Base-by-base conservation (phyloP, 2,329 filamentous ascomycete genomes). In the Apiospora koreana region DNA sequence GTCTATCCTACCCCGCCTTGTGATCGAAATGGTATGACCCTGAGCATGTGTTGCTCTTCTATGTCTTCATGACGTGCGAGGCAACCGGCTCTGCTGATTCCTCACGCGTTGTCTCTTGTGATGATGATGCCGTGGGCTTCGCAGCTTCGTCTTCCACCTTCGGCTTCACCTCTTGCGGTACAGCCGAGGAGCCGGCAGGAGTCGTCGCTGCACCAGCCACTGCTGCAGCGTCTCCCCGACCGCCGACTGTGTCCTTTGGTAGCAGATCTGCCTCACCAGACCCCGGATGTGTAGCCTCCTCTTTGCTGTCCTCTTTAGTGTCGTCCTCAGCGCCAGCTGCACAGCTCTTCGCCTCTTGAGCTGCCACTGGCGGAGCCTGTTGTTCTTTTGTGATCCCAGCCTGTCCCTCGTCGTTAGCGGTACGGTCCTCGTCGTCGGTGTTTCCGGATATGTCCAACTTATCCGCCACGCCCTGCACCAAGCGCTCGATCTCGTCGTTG, bases 401-500 rank as follows among this genome's bases (percentile, higher is more conserved):
- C 54, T 62, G 54, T 62, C 54, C 31, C 28, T 62, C 21, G 31
- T 62, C 54, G 54, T 62, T 62, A 62, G 54, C 54, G 54, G 54
- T 62, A 12, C 8, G 54, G 10, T 41, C 31, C 62, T 68, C 70
- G 66, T 68, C 50, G 68, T 38, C 68, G 2, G 54, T n/a, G 54
- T 54, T 41, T 25, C 66, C 68, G 62, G 71, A 70, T 68, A 74
- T 71, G 67, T 73, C 74, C 74, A 77, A 75, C 75, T 74, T 77
- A 73, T 77, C 71, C 54, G 77, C 79, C 38, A 82, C 75, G 66
- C 76, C 75, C 35, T 78, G 75, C 16, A 78, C 76, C 69, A 82
- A 71, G 68, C 76, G 75, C 21, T 73, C 78, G 2, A 87, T 78
- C 74, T 87, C 85, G 25, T 86, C 83, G 16, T 85, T 81, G 31